phyloP scores from a whole-genome alignment of 805 yeast genomes.

The Lachancea nothofagi region DNA sequence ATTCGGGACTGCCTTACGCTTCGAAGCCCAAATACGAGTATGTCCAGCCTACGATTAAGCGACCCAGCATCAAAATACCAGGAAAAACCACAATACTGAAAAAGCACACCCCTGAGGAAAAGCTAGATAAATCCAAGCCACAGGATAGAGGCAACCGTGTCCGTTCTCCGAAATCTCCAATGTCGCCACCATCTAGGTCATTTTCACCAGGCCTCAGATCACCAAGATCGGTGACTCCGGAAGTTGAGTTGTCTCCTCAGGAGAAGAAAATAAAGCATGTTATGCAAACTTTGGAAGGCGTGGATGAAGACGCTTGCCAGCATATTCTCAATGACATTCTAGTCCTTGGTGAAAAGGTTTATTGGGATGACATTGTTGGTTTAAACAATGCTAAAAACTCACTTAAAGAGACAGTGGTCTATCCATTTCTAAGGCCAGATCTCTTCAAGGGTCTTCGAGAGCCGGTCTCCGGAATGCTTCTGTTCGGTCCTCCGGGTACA shows the following conservation, averaged over 20 bases:
- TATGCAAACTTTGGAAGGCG: constrained; percentile 46
- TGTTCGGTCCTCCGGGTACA: constrained; percentile 99
- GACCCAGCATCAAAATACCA: constrained; percentile 19
- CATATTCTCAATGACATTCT: constrained; percentile 86
- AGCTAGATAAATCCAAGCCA: background rate
- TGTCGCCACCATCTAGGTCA: constrained; percentile 3
- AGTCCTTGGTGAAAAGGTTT: constrained; percentile 83
- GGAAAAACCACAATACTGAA: constrained; percentile 6
- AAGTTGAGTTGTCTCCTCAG: constrained; percentile 6
- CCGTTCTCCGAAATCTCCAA: constrained; percentile 6
- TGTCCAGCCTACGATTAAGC: constrained; percentile 18
- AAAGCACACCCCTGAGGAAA: constrained; percentile 4
- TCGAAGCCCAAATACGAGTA: constrained; percentile 18
- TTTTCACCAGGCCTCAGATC: constrained; percentile 5
- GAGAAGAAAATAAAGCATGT: constrained; percentile 14
- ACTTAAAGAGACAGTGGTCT: constrained; percentile 89
- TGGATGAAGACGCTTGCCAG: constrained; percentile 71
- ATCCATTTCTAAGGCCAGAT: constrained; percentile 92
- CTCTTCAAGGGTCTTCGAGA: constrained; percentile 84
- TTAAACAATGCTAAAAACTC: constrained; percentile 82
- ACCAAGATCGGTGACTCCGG: constrained; percentile 3
- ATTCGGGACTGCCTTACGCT: constrained; percentile 1
- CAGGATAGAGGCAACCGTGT: background rate
- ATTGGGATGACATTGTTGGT: constrained; percentile 95
- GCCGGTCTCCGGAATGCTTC: constrained; percentile 92